Percentiles rank a stretch among this genome's conserved stretches.
Evolutionary conservation across 192 early-diverging fungal genomes (phyloP).

Genomic region (Phycomyces nitens): DNA sequence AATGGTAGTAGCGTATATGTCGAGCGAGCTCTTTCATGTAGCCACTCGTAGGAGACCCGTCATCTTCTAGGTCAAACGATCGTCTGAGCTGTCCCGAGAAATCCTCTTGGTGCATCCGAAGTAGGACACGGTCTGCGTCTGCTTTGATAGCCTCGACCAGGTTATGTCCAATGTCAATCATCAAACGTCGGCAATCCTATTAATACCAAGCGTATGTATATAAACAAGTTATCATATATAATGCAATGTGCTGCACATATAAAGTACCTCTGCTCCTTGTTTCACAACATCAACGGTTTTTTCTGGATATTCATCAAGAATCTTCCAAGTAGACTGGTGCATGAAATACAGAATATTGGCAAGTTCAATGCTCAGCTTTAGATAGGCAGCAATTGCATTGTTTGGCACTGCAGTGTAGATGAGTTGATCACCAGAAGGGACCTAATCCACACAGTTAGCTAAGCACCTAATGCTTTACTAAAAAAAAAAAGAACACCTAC

Average conservation of each 20-base stretch:
- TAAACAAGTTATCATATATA: not conserved
- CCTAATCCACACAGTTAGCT: too few relatives aligned
- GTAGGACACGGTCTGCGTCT: conserved; percentile 51
- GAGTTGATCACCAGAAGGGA: conserved; percentile 30
- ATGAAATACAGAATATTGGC: conserved; percentile 59
- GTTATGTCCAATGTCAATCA: conserved; percentile 54
- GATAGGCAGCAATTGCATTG: conserved; percentile 30
- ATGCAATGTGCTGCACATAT: not conserved
- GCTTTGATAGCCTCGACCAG: conserved; percentile 47
- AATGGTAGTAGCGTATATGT: conserved; percentile 57
- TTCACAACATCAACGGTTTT: conserved; percentile 45
- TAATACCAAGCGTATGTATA: conserved; percentile 12
- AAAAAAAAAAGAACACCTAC: conserved; percentile 40
- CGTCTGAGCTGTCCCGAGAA: conserved; percentile 38
- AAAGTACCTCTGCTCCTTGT: conserved; percentile 48
- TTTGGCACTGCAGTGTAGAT: conserved; percentile 20
- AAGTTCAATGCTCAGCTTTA: conserved; percentile 57
- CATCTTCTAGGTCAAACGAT: conserved; percentile 33
- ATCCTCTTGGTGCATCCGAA: conserved; percentile 68
- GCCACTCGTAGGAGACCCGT: conserved; percentile 35
- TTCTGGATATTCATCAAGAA: conserved; percentile 55
- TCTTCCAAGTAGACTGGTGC: conserved; percentile 57
- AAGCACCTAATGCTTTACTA: not conserved
- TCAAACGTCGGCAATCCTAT: conserved; percentile 45
- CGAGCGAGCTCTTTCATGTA: conserved; percentile 60